These are phyloP conservation scores for Candida khao-thaluensis DNA, from an alignment of 805 yeast species.

Conservation along the genomic window DNA sequence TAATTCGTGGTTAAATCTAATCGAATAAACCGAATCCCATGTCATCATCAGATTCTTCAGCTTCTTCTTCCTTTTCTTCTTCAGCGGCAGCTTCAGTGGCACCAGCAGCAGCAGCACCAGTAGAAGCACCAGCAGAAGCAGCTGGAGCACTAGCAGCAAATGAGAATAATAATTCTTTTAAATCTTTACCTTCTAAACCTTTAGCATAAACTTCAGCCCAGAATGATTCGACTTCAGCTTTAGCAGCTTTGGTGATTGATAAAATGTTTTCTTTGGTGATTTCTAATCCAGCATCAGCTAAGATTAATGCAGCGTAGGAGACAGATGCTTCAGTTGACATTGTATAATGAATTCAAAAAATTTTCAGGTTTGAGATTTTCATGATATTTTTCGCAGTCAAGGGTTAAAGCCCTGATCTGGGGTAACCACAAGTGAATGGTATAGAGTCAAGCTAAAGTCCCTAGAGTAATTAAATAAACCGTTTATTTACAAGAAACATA, in stretches of 20 bases:
- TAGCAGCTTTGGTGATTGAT: conserved; percentile 78
- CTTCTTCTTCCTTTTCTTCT: conserved; percentile 68
- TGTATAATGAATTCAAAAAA: conserved; percentile 1
- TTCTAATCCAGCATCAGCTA: conserved; percentile 96
- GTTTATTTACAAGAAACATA: neutral
- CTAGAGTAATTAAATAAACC: neutral
- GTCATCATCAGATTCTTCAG: conserved; percentile 67
- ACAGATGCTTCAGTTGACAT: conserved; percentile 92
- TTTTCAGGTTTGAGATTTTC: neutral
- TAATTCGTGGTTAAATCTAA: conserved; percentile 39
- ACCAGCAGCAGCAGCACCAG: conserved; percentile 36
- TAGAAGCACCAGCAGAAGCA: conserved; percentile 34
- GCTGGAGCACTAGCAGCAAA: conserved; percentile 50
- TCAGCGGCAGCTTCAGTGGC: conserved; percentile 64
- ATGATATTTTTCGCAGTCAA: conserved; percentile 4
- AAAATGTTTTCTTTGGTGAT: conserved; percentile 83
- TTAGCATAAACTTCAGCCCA: conserved; percentile 89
- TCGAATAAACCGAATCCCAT: conserved; percentile 99
- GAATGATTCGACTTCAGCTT: conserved; percentile 73
- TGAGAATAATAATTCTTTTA: conserved; percentile 69
- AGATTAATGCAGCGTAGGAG: conserved; percentile 97
- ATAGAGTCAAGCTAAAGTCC: neutral
- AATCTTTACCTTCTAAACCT: conserved; percentile 81
- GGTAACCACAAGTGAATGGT: neutral
- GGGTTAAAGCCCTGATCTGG: conserved; percentile 3